These are phyloP conservation scores for Psilocybe sp. DNA, from an alignment of 768 basidiomycete genomes.

Conservation along the genomic window DNA sequence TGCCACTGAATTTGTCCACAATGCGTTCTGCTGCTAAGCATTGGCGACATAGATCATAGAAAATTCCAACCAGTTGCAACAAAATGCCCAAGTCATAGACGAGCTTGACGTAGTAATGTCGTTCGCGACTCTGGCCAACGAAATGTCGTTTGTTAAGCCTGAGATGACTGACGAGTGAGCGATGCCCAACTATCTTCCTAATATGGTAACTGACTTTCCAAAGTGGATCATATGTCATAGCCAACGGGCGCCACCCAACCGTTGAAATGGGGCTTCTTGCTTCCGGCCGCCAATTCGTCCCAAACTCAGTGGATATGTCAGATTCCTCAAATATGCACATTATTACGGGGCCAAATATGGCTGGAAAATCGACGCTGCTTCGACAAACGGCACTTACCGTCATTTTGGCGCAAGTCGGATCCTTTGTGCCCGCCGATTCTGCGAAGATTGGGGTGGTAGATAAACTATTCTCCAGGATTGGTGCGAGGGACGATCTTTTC, in stretches of 20 bases:
- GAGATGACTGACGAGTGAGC: constrained; percentile 66
- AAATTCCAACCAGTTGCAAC: constrained; percentile 53
- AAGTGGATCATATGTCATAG: constrained; percentile 54
- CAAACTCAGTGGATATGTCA: constrained; percentile 72
- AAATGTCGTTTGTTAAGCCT: constrained; percentile 77
- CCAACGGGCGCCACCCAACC: constrained; percentile 86
- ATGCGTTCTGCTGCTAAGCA: background rate
- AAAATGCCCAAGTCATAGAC: constrained; percentile 77
- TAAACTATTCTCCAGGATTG: constrained; percentile 89
- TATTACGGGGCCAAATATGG: constrained; percentile 96
- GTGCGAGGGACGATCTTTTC: constrained; percentile 93
- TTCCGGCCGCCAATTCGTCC: constrained; percentile 74
- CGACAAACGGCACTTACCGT: constrained; percentile 89
- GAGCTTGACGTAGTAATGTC: constrained; percentile 84
- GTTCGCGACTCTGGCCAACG: constrained; percentile 77
- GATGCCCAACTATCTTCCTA: background rate
- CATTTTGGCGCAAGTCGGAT: constrained; percentile 89
- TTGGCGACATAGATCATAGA: constrained; percentile 53
- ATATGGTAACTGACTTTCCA: constrained; percentile 27
- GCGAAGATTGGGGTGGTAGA: constrained; percentile 87
- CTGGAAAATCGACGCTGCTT: constrained; percentile 89
- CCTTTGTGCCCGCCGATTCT: constrained; percentile 86
- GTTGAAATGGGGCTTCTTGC: constrained; percentile 85
- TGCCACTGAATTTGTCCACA: background rate
- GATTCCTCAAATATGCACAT: constrained; percentile 65